Evolutionary conservation across 768 basidiomycete genomes (phyloP).

Genomic region (Pleurotus salmoneostramineus): DNA sequence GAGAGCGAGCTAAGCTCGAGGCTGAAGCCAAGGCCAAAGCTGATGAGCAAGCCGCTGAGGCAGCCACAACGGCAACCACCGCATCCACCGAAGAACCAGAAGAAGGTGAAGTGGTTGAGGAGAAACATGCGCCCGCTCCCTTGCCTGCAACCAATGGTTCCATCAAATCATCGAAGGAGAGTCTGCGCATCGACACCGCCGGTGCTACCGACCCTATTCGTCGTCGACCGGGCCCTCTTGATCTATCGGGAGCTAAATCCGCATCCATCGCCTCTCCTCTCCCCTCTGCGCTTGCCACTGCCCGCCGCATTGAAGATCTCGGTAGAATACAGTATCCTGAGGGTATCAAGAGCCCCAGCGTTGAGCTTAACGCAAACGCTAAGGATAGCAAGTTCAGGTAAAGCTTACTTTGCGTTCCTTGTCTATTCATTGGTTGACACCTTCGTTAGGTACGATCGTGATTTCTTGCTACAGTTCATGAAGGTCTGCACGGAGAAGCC

Average conservation of each 20-base stretch:
- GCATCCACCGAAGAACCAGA: slow-evolving; percentile 24
- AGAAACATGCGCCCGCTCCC: slow-evolving; percentile 17
- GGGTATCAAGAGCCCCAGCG: slow-evolving; percentile 74
- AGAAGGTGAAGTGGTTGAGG: slow-evolving; percentile 26
- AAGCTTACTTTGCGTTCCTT: not conserved
- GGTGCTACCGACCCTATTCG: slow-evolving; percentile 32
- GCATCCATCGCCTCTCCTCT: slow-evolving; percentile 38
- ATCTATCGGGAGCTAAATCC: slow-evolving; percentile 54
- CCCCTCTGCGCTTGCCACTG: slow-evolving; percentile 72
- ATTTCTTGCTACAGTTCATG: slow-evolving; percentile 98
- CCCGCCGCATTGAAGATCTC: slow-evolving; percentile 83
- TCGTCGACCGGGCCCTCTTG: slow-evolving; percentile 69
- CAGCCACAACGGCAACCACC: slow-evolving; percentile 29
- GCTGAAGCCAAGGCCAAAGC: slow-evolving; percentile 39
- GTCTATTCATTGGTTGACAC: not conserved
- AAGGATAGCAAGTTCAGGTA: slow-evolving; percentile 90
- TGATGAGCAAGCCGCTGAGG: slow-evolving; percentile 22
- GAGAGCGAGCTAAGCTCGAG: slow-evolving; percentile 39
- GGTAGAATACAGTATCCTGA: slow-evolving; percentile 76
- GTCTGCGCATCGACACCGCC: slow-evolving; percentile 65
- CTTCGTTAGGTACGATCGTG: slow-evolving; percentile 80
- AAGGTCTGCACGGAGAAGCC: slow-evolving; percentile 92
- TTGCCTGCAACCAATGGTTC: slow-evolving; percentile 25
- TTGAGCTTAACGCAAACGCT: slow-evolving; percentile 81
- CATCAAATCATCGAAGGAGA: slow-evolving; percentile 42